Percentiles rank a stretch among this genome's conserved stretches.
phyloP scores from a whole-genome alignment of 306 rosid genomes.

The Ziziphus jujuba region DNA sequence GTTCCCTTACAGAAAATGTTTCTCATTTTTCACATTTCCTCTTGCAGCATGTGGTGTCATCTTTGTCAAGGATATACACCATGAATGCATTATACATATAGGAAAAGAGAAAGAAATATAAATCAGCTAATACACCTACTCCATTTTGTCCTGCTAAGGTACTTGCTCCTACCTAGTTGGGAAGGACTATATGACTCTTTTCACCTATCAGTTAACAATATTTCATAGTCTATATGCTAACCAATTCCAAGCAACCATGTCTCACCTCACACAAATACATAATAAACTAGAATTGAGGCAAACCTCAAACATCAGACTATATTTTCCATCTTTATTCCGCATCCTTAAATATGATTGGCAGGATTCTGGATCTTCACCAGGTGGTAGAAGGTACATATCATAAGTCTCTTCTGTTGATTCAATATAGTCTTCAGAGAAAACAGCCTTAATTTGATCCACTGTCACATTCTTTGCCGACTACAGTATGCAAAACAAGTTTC shows the following conservation, averaged over 20 bases:
- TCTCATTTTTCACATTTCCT: too few species aligned
- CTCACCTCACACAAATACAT: constrained; percentile 5
- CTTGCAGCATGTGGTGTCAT: too few species aligned
- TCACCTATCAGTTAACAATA: not conserved
- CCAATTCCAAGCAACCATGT: not conserved
- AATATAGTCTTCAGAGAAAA: constrained; percentile 62
- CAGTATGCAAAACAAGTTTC: constrained; percentile 30
- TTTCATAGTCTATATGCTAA: not conserved
- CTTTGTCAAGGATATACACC: too few species aligned
- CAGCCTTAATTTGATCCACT: constrained; percentile 70
- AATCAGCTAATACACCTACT: too few species aligned
- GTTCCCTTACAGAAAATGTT: too few species aligned
- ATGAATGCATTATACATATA: too few species aligned
- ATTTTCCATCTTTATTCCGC: constrained; percentile 98
- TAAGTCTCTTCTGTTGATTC: constrained; percentile 84
- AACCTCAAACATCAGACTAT: constrained; percentile 99
- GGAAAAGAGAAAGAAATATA: too few species aligned
- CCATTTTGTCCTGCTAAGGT: not conserved
- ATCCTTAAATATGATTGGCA: constrained; percentile 98
- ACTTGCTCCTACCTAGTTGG: not conserved
- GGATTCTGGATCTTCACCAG: constrained; percentile 98
- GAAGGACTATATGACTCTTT: not conserved
- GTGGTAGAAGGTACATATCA: constrained; percentile 97
- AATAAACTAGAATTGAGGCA: constrained; percentile 25
- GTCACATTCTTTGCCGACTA: constrained; percentile 77